Conservation (phyloP, 2,329 filamentous ascomycete species). For the Venturia asperata region DNA sequence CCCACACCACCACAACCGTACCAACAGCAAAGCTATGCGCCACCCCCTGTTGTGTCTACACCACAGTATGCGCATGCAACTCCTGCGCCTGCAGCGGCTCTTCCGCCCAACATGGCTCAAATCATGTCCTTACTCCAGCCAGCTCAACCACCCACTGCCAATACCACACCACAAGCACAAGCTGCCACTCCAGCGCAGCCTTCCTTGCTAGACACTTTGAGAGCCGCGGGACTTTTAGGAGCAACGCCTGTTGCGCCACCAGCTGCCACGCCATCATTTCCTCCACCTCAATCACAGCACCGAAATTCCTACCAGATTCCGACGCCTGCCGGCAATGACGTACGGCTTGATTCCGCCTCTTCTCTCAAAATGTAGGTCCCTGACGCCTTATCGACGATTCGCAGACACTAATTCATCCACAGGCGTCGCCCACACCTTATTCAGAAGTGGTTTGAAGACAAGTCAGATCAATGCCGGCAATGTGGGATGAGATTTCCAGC, state of each 20-base stretch:
- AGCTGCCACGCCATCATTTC: neutral
- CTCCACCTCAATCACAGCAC: constrained; percentile 3
- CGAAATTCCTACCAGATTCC: neutral
- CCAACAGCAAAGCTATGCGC: constrained; percentile 5
- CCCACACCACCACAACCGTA: constrained; percentile 12
- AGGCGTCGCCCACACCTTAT: constrained; percentile 71
- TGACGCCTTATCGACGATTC: neutral
- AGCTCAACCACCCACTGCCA: neutral
- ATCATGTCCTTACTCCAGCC: constrained; percentile 11
- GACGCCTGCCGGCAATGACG: constrained; percentile 12
- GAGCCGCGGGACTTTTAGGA: constrained; percentile 15
- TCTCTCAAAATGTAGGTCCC: constrained; percentile 19
- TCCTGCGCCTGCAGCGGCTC: constrained; percentile 7
- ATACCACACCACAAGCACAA: neutral
- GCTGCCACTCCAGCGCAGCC: neutral
- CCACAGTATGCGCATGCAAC: constrained; percentile 12
- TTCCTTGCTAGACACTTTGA: constrained; percentile 10
- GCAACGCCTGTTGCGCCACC: constrained; percentile 5
- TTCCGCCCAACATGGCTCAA: constrained; percentile 1
- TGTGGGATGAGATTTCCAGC: constrained; percentile 20
- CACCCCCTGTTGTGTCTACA: constrained; percentile 5
- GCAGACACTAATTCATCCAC: neutral
- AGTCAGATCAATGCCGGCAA: constrained; percentile 57
- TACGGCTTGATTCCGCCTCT: constrained; percentile 16
- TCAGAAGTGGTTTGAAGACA: constrained; percentile 66